These are phyloP conservation scores for Naegleria fowleri DNA, from an alignment of 208 protist genomes.

Conservation along the genomic window DNA sequence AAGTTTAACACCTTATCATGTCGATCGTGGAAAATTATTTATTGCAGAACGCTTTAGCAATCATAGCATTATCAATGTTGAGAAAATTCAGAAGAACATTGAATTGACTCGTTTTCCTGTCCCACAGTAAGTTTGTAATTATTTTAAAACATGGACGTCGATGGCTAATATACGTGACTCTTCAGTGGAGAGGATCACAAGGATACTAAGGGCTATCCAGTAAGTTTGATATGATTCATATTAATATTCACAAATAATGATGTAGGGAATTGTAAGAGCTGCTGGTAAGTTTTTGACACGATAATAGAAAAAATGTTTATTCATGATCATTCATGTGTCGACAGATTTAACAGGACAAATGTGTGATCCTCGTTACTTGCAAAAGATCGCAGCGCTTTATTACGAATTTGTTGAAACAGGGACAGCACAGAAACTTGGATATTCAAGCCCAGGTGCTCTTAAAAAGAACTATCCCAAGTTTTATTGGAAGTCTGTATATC, in stretches of 20 bases:
- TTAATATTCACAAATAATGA: too few species aligned
- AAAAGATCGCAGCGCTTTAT: constrained; percentile 24
- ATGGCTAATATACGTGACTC: too few species aligned
- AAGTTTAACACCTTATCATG: constrained; percentile 25
- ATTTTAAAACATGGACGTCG: too few species aligned
- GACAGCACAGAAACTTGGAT: neutral
- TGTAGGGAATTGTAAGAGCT: constrained; percentile 6
- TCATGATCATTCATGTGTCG: neutral
- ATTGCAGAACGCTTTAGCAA: constrained; percentile 21
- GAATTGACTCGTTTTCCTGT: constrained; percentile 26
- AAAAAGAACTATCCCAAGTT: constrained; percentile 15
- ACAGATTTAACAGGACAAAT: constrained; percentile 24
- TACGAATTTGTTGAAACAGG: constrained; percentile 33
- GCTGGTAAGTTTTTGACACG: neutral
- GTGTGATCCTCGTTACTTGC: constrained; percentile 19
- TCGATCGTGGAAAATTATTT: constrained; percentile 29
- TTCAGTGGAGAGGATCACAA: constrained; percentile 12
- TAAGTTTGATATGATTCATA: too few species aligned
- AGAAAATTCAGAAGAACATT: constrained; percentile 21
- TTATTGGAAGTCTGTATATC: constrained; percentile 28
- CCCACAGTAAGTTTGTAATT: neutral
- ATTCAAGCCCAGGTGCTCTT: neutral
- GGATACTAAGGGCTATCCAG: neutral
- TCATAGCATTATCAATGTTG: constrained; percentile 10
- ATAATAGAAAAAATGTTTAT: neutral